Evolutionary conservation across 1,284 basidiomycete species (phyloP), one percentile per base, ranked within the genome.

Genomic region (Cutaneotrichosporon cyanovorans): DNA sequence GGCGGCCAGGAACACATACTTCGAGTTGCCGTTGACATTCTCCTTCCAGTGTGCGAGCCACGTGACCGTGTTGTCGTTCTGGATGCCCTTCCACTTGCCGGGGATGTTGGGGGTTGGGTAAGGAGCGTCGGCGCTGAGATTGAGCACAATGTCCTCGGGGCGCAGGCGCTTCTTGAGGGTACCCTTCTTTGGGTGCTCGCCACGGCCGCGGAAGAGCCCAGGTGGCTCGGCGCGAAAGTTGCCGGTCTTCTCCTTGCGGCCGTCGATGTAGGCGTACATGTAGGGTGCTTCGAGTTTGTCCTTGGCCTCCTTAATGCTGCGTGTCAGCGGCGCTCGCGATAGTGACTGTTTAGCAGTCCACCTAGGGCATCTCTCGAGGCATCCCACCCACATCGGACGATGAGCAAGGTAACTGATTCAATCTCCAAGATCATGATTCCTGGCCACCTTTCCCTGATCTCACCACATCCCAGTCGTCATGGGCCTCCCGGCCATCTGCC

Each of bases 211-310:
- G 75, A 98, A 99, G 36, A 98, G 76, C 35, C 91, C 90, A 16
- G 95, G 95, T 65, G 95, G 95, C 77, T 99, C 95, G 41, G 97
- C 84, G 57, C 91, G 82, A 77, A 98, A 97, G 75, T 98, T 98
- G 46, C 95, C 95, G 43, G 96, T 82, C 70, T 95, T 96, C 75
- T 99, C 95, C 72, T 91, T 92, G 45, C 91, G 82, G 19, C 92
- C 93, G 63, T 99, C 91, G 36, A 99, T 81, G 14, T 84, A 62
- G 69, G 93, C 97, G 31, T 79, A 79, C 37, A 81, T 83, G 71
- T 90, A 97, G 53, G 85, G 85, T 40, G 79, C 81, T 70, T 98
- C 95, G 46, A 84, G 62, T 42, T 81, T 81, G 46, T 91, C 87
- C 70, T 85, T 91, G 46, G 78, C 79, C 55, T 84, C 84, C 75